Evolutionary conservation across 1,139 yeast species (phyloP).

Genomic region (Geotrichum carabidarum): DNA sequence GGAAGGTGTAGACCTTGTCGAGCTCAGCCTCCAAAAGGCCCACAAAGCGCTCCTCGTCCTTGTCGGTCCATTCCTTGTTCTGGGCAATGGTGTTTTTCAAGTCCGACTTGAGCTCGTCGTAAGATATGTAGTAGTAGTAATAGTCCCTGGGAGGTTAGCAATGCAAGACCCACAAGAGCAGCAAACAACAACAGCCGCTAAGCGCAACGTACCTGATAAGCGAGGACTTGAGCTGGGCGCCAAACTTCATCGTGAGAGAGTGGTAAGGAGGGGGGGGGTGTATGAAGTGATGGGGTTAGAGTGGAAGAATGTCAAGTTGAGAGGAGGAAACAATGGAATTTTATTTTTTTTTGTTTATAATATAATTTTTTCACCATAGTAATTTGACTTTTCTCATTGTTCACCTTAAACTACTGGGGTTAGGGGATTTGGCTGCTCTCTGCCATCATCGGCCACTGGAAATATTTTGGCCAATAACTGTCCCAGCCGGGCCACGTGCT

Average conservation of each 20-base stretch:
- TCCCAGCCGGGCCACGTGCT: constrained; percentile 57
- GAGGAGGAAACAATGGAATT: neutral
- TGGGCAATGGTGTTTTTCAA: constrained; percentile 57
- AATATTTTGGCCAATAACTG: constrained; percentile 49
- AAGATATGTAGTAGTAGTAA: constrained; percentile 81
- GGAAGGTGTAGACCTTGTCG: constrained; percentile 87
- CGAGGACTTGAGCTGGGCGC: constrained; percentile 42
- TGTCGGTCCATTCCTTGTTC: constrained; percentile 63
- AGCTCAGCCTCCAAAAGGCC: constrained; percentile 69
- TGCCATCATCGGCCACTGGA: neutral
- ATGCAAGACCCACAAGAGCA: neutral
- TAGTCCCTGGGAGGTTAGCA: constrained; percentile 47
- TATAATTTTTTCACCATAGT: no score
- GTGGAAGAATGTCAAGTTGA: neutral
- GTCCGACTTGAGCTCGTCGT: constrained; percentile 82
- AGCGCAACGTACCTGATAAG: constrained; percentile 29
- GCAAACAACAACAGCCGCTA: neutral
- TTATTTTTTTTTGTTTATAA: no score
- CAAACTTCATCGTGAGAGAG: constrained; percentile 38
- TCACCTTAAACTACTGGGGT: constrained; percentile 51
- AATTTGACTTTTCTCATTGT: constrained; percentile 48
- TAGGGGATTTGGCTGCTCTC: constrained; percentile 49
- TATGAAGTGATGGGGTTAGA: neutral
- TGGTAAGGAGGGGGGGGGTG: neutral
- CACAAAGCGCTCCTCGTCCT: constrained; percentile 75